These are phyloP conservation scores for Pseudocercospora cruenta DNA, from an alignment of 2,329 filamentous ascomycete genomes.

Conservation along the genomic window DNA sequence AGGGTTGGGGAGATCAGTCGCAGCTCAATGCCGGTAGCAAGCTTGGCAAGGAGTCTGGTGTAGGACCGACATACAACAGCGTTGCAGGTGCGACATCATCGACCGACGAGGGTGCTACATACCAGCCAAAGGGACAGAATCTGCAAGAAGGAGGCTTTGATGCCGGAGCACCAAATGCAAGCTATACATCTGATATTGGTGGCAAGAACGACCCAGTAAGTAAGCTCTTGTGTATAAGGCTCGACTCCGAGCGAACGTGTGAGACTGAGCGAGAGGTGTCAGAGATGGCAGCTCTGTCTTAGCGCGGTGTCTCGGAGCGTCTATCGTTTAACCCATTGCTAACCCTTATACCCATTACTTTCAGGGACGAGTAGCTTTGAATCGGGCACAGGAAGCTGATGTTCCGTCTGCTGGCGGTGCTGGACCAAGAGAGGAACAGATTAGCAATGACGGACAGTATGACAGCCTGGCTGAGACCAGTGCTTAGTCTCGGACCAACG, in stretches of 20 bases:
- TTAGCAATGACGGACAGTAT: conserved; percentile 29
- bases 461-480: conserved; percentile 23
- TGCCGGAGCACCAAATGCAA: conserved; percentile 50
- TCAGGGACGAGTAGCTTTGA: conserved; percentile 53
- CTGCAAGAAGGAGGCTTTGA: conserved; percentile 37
- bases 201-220: conserved; percentile 61
- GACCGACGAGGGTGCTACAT: conserved; percentile 27
- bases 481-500: conserved; percentile 2
- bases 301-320: too few species aligned
- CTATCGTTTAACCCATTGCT: too few species aligned
- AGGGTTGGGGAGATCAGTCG: conserved; percentile 44
- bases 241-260: too few species aligned
- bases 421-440: conserved; percentile 26
- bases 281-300: too few species aligned
- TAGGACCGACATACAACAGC: conserved; percentile 41
- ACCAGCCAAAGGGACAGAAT: conserved; percentile 41
- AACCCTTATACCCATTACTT: too few species aligned
- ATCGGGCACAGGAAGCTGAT: conserved; percentile 34
- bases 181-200: conserved; percentile 58
- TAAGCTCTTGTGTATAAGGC: too few species aligned
- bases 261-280: too few species aligned
- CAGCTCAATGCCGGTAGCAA: conserved; percentile 46
- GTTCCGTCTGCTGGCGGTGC: conserved; percentile 39
- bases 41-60: conserved; percentile 42
- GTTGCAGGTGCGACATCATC: conserved; percentile 16